Evolutionary conservation across 129 eudicot species (phyloP).

Genomic region (Mikania micrantha): DNA sequence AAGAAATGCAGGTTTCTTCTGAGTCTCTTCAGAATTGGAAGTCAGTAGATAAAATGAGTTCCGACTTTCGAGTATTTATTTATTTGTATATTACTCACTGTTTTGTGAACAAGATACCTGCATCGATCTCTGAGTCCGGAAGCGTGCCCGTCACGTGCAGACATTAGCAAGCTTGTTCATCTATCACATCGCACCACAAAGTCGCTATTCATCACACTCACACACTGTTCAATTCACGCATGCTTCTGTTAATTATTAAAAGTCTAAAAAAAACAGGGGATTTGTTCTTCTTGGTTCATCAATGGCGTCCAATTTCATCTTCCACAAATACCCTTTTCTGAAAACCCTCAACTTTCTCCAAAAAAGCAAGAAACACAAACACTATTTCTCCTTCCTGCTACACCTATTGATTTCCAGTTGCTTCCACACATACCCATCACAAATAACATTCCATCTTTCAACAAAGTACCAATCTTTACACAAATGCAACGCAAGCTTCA

Average conservation of each 20-base stretch:
- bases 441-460: conserved; percentile 11
- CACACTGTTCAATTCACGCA: conserved; percentile 19
- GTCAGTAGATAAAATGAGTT: not conserved
- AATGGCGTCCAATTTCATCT: conserved; percentile 32
- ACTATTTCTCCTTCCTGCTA: not conserved
- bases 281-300: conserved; percentile 27
- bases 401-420: not conserved
- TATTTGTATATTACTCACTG: conserved; percentile 2
- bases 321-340: conserved; percentile 22
- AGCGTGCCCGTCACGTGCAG: conserved; percentile 36
- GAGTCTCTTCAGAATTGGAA: no score
- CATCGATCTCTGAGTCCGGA: conserved; percentile 33
- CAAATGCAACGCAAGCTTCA: not conserved
- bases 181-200: conserved; percentile 15
- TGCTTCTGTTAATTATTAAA: conserved; percentile 17
- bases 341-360: not conserved
- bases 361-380: conserved; percentile 6
- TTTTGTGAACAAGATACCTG: conserved; percentile 23
- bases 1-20: no score
- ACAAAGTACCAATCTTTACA: not conserved
- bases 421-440: conserved; percentile 13
- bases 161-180: conserved; percentile 19
- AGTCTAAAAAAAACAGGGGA: conserved; percentile 7
- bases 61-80: not conserved
- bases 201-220: conserved; percentile 21